Percentiles rank a stretch among this genome's conserved stretches.
These are phyloP conservation scores for Lasiosphaeriaceae sp. DNA, from an alignment of 495 filamentous ascomycete species.

Conservation along the genomic window DNA sequence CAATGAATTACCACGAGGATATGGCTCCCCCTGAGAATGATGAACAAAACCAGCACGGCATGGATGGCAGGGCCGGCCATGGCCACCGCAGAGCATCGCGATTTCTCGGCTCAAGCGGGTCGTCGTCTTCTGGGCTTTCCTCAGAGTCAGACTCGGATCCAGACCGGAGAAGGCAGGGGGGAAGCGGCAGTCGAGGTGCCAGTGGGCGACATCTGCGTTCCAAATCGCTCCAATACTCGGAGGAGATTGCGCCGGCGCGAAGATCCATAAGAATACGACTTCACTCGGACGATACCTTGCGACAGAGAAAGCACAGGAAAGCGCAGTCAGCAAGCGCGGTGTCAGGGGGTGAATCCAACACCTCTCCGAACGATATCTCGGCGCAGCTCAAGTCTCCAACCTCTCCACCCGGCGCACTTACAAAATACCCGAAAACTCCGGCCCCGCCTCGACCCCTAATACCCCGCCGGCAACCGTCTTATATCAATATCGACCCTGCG, in stretches of 20 bases:
- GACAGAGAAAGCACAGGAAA: constrained; percentile 57
- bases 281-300: constrained; percentile 70
- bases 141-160: constrained; percentile 59
- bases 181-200: constrained; percentile 17
- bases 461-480: constrained; percentile 79
- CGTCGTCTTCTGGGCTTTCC: constrained; percentile 56
- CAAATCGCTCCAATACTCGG: constrained; percentile 49
- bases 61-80: constrained; percentile 7
- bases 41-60: background rate
- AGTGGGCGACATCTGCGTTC: constrained; percentile 45
- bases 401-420: constrained; percentile 73
- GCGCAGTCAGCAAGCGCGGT: constrained; percentile 39
- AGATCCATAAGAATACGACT: constrained; percentile 90
- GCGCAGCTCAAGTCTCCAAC: constrained; percentile 82
- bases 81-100: constrained; percentile 31
- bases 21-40: constrained; percentile 31
- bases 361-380: constrained; percentile 38
- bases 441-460: constrained; percentile 86
- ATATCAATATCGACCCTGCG: constrained; percentile 49
- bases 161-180: constrained; percentile 31
- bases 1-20: constrained; percentile 34
- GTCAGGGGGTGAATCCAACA: constrained; percentile 7
- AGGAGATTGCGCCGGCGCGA: constrained; percentile 61
- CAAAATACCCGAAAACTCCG: constrained; percentile 83
- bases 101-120: constrained; percentile 49